Percentiles rank a stretch among this genome's conserved stretches.
These are phyloP conservation scores for Penicillium sp. DNA, from an alignment of 2,329 filamentous ascomycete species.

Conservation along the genomic window DNA sequence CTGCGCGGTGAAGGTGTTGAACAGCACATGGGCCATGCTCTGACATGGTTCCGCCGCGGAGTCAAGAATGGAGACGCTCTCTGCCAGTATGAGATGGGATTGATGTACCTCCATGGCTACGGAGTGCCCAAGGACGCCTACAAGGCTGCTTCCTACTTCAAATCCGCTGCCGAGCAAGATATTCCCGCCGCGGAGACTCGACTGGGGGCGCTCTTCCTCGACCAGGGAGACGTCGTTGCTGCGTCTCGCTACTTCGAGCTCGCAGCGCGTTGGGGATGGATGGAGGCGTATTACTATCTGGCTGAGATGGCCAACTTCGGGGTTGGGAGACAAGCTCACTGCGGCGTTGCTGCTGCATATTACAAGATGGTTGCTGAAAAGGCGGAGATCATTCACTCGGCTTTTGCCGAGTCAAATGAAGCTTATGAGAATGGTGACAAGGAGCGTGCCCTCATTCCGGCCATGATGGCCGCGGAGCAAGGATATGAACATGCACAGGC, in stretches of 20 bases:
- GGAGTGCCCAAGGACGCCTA: constrained; percentile 64
- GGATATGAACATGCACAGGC: constrained; percentile 85
- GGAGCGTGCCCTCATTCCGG: constrained; percentile 72
- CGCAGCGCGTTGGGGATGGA: constrained; percentile 72
- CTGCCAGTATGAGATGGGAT: constrained; percentile 75
- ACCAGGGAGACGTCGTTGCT: constrained; percentile 75
- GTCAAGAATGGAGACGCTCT: constrained; percentile 69
- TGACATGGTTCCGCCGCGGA: constrained; percentile 77
- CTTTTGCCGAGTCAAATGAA: constrained; percentile 74
- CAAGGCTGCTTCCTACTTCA: constrained; percentile 70
- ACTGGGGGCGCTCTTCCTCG: constrained; percentile 75
- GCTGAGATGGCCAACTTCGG: constrained; percentile 80
- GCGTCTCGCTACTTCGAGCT: constrained; percentile 84
- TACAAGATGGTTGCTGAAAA: constrained; percentile 76
- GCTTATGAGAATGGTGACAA: constrained; percentile 74
- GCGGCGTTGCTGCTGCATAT: constrained; percentile 68
- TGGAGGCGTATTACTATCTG: constrained; percentile 88
- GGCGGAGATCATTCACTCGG: constrained; percentile 66
- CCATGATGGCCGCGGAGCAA: constrained; percentile 85
- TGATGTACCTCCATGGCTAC: constrained; percentile 76
- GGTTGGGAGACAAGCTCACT: constrained; percentile 72
- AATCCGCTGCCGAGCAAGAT: constrained; percentile 73
- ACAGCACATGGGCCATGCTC: constrained; percentile 70
- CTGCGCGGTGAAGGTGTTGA: constrained; percentile 77
- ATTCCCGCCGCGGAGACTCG: constrained; percentile 74